Conservation (phyloP, 2,329 filamentous ascomycete species). For the Cladobotryum protrusum region DNA sequence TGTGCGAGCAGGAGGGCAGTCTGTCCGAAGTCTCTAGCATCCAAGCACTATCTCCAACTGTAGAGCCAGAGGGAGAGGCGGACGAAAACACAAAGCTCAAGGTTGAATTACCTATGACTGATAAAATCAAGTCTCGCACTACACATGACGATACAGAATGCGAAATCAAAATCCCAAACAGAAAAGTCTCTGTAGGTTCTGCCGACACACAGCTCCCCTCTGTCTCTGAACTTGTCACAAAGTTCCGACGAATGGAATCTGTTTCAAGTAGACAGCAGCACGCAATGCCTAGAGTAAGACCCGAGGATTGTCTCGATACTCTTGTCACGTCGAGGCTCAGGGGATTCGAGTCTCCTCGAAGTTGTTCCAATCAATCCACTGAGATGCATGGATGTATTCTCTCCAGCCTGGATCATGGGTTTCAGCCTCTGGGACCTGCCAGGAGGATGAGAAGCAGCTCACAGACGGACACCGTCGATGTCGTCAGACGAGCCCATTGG, state of each 20-base stretch:
- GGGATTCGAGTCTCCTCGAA: slow-evolving; percentile 8
- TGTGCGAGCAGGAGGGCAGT: too few species aligned
- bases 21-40: too few species aligned
- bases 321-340: not conserved
- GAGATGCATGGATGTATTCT: not conserved
- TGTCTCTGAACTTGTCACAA: slow-evolving; percentile 21
- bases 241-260: slow-evolving; percentile 19
- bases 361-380: slow-evolving; percentile 11
- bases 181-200: slow-evolving; percentile 1
- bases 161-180: not conserved
- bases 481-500: not conserved
- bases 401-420: not conserved
- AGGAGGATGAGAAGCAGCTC: not conserved
- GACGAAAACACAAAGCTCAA: too few species aligned
- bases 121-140: too few species aligned
- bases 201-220: slow-evolving; percentile 14
- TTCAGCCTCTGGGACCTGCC: not conserved
- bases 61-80: too few species aligned
- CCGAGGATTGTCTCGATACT: not conserved
- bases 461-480: not conserved
- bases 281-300: not conserved
- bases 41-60: too few species aligned
- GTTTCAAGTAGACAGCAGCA: not conserved
- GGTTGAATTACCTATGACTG: too few species aligned
- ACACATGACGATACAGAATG: too few species aligned